Evolutionary conservation across 371 early-diverging fungal species (phyloP), one percentile per base, ranked within the genome.

Genomic region (Mortierella polycephala): DNA sequence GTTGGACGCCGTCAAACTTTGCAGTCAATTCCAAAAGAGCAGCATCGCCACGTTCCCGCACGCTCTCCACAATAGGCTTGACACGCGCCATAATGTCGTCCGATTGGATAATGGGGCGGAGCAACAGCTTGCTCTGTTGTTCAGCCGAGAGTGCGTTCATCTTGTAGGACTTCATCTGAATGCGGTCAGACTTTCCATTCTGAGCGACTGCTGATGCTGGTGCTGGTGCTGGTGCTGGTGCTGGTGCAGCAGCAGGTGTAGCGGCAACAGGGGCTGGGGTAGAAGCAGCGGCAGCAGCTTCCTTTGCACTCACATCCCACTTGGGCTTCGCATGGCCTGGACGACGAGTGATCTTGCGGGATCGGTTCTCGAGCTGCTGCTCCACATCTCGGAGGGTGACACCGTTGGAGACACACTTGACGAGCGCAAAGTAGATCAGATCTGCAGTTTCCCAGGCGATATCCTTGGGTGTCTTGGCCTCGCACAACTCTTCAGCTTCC

Each of bases 361-460:
- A 87, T 62, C 94, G 88, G 70, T 81, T 82, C 75, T 98, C 94
- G 67, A 99, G 84, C 51, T 95, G 91, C 75, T 84, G 86, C 81
- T 97, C 97, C 11, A 99, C 84, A 72, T 98, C 98, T 7, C 90
- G 79, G 40, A 99, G 84, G 5, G 86, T 83, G 5, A 97, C 96
- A 45, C 96, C 97, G 42, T 85, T 83, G 42, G 88, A 87, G 3
- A 92, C 89, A 83, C 96, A 96, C 74, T 95, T 96, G 60, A 89
- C 91, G 56, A 99, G 83, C 6, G 95, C 92, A 87, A 99, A 99
- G 86, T 98, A 99, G 60, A 99, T 88, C 62, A 98, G 83, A 77
- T 99, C 99, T 23, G 99, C 98, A 30, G 97, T 93, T 81, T 99
- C 98, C 90, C 94, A 95, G 6, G 97, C 96, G 69, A 97, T 90